These are phyloP conservation scores for Dactylellina cionopaga DNA, from an alignment of 2,329 filamentous ascomycete species.

Conservation along the genomic window DNA sequence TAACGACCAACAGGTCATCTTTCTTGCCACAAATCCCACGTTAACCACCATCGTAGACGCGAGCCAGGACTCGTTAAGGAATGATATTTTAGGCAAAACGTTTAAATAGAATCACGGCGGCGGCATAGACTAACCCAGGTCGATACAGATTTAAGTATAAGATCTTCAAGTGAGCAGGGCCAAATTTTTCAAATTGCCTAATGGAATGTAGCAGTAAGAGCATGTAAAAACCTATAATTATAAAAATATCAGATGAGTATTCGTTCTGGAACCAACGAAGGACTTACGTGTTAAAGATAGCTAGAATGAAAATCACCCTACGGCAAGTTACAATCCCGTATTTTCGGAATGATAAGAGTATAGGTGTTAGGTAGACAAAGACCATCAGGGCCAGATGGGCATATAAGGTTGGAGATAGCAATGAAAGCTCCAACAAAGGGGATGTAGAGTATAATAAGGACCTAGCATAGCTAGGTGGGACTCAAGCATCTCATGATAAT, in stretches of 20 bases:
- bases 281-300: slow-evolving; percentile 64
- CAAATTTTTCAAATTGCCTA: slow-evolving; percentile 54
- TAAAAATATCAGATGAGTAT: slow-evolving; percentile 7
- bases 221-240: slow-evolving; percentile 61
- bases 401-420: slow-evolving; percentile 62
- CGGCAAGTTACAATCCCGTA: slow-evolving; percentile 60
- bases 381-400: slow-evolving; percentile 59
- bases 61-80: too few species aligned
- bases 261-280: neutral
- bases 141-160: neutral
- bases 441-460: slow-evolving; percentile 62
- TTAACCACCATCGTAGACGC: too few species aligned
- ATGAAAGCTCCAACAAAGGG: slow-evolving; percentile 63
- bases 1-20: too few species aligned
- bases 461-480: slow-evolving; percentile 60
- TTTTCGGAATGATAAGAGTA: slow-evolving; percentile 53
- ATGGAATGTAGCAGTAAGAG: slow-evolving; percentile 62
- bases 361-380: slow-evolving; percentile 49
- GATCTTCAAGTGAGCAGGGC: neutral
- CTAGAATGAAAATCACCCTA: slow-evolving; percentile 63
- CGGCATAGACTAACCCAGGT: neutral
- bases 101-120: too few species aligned
- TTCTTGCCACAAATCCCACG: too few species aligned
- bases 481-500: slow-evolving; percentile 60
- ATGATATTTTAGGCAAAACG: too few species aligned